A percentile compares a stretch with the other conserved stretches of the same genome.
These are phyloP conservation scores for Keithomyces neogunnii DNA, from an alignment of 2,329 filamentous ascomycete species.

Conservation along the genomic window DNA sequence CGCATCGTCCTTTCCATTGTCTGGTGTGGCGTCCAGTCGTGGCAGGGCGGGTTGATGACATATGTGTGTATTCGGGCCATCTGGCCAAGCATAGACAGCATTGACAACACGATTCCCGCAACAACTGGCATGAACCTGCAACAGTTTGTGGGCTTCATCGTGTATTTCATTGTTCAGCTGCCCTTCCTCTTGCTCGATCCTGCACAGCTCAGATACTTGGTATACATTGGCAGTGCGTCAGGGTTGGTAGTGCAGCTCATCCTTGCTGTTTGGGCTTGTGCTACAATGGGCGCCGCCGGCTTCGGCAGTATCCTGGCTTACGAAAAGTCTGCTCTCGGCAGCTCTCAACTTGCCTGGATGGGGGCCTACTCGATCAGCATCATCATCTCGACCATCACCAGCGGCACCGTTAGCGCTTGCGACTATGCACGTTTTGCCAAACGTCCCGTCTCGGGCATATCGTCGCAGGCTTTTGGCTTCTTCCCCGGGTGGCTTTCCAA, in stretches of 20 bases:
- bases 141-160: constrained; percentile 21
- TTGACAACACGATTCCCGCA: constrained; percentile 16
- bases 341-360: constrained; percentile 1
- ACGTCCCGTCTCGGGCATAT: constrained; percentile 1
- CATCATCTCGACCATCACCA: constrained; percentile 1
- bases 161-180: constrained; percentile 20
- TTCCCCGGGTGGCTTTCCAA: constrained; percentile 1
- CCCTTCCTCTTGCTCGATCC: constrained; percentile 35
- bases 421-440: constrained; percentile 3
- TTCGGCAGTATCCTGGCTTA: not conserved
- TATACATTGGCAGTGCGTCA: constrained; percentile 21
- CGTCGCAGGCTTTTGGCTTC: constrained; percentile 1
- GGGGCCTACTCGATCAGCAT: constrained; percentile 1
- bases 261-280: constrained; percentile 27
- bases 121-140: constrained; percentile 15
- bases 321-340: not conserved
- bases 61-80: constrained; percentile 16
- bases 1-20: constrained; percentile 31
- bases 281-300: constrained; percentile 23
- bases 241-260: constrained; percentile 20
- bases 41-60: constrained; percentile 16
- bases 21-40: constrained; percentile 29
- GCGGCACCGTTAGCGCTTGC: not conserved
- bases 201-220: constrained; percentile 25
- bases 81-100: constrained; percentile 15